These are phyloP conservation scores for Cercospora berteroae DNA, from an alignment of 2,329 filamentous ascomycete species.

Conservation along the genomic window DNA sequence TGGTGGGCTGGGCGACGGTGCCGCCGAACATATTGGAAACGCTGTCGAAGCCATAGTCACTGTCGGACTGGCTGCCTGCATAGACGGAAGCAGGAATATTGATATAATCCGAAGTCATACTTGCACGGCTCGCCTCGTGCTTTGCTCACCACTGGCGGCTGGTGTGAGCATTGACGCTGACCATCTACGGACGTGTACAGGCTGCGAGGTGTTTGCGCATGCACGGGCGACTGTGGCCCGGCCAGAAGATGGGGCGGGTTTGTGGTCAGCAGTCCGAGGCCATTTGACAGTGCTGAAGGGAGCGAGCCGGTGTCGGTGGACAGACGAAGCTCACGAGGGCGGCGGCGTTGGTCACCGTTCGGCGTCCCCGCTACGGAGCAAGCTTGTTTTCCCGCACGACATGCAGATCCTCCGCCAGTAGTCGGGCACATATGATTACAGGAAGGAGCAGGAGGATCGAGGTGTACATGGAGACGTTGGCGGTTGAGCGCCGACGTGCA, in stretches of 20 bases:
- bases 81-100: constrained; percentile 29
- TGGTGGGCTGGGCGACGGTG: constrained; percentile 10
- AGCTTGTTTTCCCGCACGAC: background rate
- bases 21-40: constrained; percentile 26
- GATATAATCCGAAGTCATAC: constrained; percentile 23
- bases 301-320: background rate
- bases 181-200: background rate
- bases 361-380: background rate
- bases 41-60: constrained; percentile 33
- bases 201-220: background rate
- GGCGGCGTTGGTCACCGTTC: background rate
- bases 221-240: background rate
- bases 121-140: background rate
- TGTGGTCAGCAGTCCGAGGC: background rate
- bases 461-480: background rate
- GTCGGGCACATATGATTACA: background rate
- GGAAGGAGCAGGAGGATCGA: background rate
- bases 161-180: background rate
- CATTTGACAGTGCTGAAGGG: background rate
- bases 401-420: background rate
- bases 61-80: constrained; percentile 31
- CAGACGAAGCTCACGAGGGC: background rate
- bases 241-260: background rate
- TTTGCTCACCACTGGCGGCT: constrained; percentile 1
- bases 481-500: background rate